Evolutionary conservation across 192 early-diverging fungal genomes (phyloP), one percentile per base, ranked within the genome.

Genomic region (Pilobolus umbonatus): DNA sequence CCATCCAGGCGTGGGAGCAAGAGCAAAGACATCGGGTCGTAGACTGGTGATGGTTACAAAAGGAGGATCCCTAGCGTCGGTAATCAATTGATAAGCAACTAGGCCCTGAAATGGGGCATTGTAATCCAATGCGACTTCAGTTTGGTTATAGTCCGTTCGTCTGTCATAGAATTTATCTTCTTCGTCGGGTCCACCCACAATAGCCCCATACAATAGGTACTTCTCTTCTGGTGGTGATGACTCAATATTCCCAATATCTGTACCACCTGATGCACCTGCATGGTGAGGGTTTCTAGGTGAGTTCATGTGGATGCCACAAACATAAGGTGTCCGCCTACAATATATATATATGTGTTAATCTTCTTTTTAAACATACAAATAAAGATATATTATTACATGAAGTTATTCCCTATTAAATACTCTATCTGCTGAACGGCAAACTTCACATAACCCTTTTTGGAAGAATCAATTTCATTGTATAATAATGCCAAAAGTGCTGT

Each of bases 151-250:
- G 32, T 83, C 64, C 15, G 54, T 40, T 3, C 82, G 69, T 12
- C 60, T 57, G 55, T 84, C 82, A 9, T 55, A 35, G 44, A 77
- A 84, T 4, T 64, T 62, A 42, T 84, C 82, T 12, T 69, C 56
- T 54, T 79, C 71, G 44, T 70, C 68, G 1, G 82, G 82, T 38
- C 82, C 82, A 25, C 80, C 80, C n/a, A 83, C 81, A 26, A 84
- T 46, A 8, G 77, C 77, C 12, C 82, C 82, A 53, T 79, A 81
- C 17, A 84, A 64, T 0, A 76, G 55, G 42, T 79, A 55, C 15
- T 50, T 25, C 29, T 72, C 69, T 3, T 36, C 51, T 3, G 54
- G 42, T 21, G 80, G 81, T 3, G 65, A 62, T 3, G 21, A 31
- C 28, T 69, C 52, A 11, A 78, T 69, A 17, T 78, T 73, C 19